Conservation (phyloP, 2,329 filamentous ascomycete genomes). For the Catunica adiposa region DNA sequence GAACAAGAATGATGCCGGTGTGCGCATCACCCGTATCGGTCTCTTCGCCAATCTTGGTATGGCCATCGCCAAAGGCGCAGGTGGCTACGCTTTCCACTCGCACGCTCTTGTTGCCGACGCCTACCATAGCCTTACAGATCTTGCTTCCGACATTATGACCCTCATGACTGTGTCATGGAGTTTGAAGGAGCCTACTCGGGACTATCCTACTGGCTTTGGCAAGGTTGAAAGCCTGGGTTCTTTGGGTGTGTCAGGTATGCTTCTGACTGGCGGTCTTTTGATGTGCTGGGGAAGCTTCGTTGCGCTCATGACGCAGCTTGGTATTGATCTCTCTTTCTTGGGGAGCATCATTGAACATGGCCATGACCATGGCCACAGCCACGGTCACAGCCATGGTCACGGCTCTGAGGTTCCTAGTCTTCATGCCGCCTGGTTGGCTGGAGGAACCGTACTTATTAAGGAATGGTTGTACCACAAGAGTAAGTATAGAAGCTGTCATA, state of each 20-base stretch:
- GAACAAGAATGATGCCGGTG: conserved; percentile 54
- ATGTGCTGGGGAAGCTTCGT: conserved; percentile 67
- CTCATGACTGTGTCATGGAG: conserved; percentile 90
- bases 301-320: conserved; percentile 15
- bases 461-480: conserved; percentile 96
- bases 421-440: conserved; percentile 87
- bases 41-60: conserved; percentile 75
- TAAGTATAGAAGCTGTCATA: conserved; percentile 30
- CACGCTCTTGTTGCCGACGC: conserved; percentile 86
- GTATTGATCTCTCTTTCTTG: conserved; percentile 28
- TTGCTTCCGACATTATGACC: conserved; percentile 88
- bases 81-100: conserved; percentile 88
- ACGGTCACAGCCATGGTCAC: conserved; percentile 37
- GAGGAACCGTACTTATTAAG: conserved; percentile 77
- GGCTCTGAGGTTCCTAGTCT: conserved; percentile 53
- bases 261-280: conserved; percentile 75
- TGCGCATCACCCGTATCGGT: conserved; percentile 41
- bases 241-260: conserved; percentile 78
- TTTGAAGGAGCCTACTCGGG: conserved; percentile 63
- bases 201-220: conserved; percentile 82
- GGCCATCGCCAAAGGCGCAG: conserved; percentile 82
- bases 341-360: conserved; percentile 50
- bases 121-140: conserved; percentile 86
- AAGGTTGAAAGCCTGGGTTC: conserved; percentile 96
- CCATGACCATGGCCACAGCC: conserved; percentile 48